Evolutionary conservation across 2,329 filamentous ascomycete species (phyloP), one percentile per base, ranked within the genome.

Genomic region (Fusarium newnesense): DNA sequence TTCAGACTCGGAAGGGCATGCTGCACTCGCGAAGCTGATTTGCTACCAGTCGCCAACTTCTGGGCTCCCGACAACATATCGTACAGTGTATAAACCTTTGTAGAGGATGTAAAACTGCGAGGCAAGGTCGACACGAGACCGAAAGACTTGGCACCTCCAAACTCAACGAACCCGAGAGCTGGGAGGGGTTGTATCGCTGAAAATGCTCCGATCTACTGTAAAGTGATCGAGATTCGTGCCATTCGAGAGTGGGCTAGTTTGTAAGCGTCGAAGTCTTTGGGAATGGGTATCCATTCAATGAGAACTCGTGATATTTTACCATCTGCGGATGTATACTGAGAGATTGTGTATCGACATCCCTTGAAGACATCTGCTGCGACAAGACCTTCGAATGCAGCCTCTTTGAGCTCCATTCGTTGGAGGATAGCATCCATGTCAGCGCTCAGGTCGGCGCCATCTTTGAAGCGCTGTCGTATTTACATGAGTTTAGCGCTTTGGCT

Each of bases 241-340:
- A 65, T 36, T 1, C 63, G 19, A 5, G 18, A 36, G 2, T 43
- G 47, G 4, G 63, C 47, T 2, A 63, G 34, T 2, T 56, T 54
- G 7, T 42, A 47, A 3, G 37, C n/a, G 2, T 64, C 34, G 1
- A 47, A 64, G 0, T 32, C 47, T 19, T 36, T 50, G 0, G 63
- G 63, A 5, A 63, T 36, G 11, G 58, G 63, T 15, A 65, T 47
- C 63, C 63, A 65, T 32, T 65, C 58, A 1, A 63, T 56, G 0
- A 65, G 21, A 1, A 26, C 58, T 9, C 28, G n/a, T 4, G 26
- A 24, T 5, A 18, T 4, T 2, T 36, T 2, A 2, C 36, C 39
- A 4, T 11, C 3, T 4, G 47, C 1, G 4, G 47, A 19, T 1
- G 34, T 30, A 9, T 42, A 54, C 10, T 65, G 18, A 1, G 40